phyloP scores from a whole-genome alignment of 331 rosid species.

The Arachis monticola region DNA sequence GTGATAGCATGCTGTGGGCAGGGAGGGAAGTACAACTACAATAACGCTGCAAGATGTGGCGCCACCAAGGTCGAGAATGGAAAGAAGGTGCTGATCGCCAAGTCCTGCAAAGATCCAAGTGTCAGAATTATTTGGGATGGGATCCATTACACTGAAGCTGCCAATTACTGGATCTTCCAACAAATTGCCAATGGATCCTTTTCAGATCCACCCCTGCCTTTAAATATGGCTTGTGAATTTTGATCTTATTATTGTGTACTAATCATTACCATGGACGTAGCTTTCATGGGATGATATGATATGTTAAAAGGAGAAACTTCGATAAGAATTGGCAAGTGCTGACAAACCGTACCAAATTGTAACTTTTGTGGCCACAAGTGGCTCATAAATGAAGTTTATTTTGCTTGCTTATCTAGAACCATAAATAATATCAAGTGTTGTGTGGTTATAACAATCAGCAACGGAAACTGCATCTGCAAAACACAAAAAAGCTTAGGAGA shows the following conservation, averaged over 20 bases:
- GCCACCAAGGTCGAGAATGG: slow-evolving; percentile 50
- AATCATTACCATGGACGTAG: too few species aligned
- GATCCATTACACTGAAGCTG: slow-evolving; percentile 67
- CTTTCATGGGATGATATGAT: too few species aligned
- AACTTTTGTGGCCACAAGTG: not conserved
- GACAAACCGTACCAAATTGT: not conserved
- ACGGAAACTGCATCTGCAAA: not conserved
- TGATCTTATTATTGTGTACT: too few species aligned
- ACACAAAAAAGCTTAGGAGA: not conserved
- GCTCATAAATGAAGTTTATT: not conserved
- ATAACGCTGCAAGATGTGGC: slow-evolving; percentile 57
- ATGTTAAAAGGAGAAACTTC: not conserved
- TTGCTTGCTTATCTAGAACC: too few species aligned
- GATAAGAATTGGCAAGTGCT: not conserved
- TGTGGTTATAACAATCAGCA: too few species aligned
- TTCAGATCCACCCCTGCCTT: slow-evolving; percentile 63
- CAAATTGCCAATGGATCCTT: slow-evolving; percentile 52
- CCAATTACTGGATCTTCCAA: slow-evolving; percentile 65
- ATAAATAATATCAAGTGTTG: not conserved
- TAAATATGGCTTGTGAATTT: slow-evolving; percentile 44
- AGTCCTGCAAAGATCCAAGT: slow-evolving; percentile 59
- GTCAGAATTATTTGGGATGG: slow-evolving; percentile 73
- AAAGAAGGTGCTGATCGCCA: slow-evolving; percentile 44
- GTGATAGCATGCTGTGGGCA: slow-evolving; percentile 75
- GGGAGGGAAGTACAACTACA: slow-evolving; percentile 71